Base-by-base conservation (phyloP, 2,329 filamentous ascomycete species). In the Penicillium sp. region DNA sequence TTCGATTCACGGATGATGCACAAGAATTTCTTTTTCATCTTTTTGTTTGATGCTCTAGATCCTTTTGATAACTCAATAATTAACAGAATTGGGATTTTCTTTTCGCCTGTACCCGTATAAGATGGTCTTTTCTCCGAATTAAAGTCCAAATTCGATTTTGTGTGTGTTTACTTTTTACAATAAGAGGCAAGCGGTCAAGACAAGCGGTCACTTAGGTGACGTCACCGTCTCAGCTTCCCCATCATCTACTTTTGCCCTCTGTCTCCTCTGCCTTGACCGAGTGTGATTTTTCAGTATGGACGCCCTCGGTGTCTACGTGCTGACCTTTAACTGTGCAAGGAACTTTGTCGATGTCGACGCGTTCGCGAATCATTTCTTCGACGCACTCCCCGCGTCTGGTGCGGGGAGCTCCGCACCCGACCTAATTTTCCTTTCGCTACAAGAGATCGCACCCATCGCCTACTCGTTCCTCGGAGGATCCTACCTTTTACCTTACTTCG, bases 311-410 rank as follows among this genome's bases (percentile, higher is more conserved):
- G 76, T 92, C 55, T 88, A 96, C 68, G 82, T 96, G 61, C 75
- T 96, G 53, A 96, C 92, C 11, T 96, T 94, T 79, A 97, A 97
- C 72, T 95, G 91, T 69, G 93, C 84, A 33, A 89, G 90, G 65
- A 81, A 81, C 53, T 76, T 86, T 9, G 85, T 96, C 68, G 82
- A 92, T 65, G 79, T 86, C 23, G 79, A 86, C 38, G 80, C 85
- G 50, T 91, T 97, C 67, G 87, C 89, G 15, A 77, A 83, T 11
- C 87, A 92, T 68, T 78, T 96, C 63, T 85, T 88, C 70, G 75
- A 81, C 51, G 80, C 77, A 36, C 82, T 94, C 29, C 68, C 73
- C 23, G 58, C 64, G 49, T 64, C 71, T 48, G 70, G 46, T 69
- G 86, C 61, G 60, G 82, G 82, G 8, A 61, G 81, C 84, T 61